phyloP scores from a whole-genome alignment of 805 yeast genomes.

The Saccharomycopsis vini region DNA sequence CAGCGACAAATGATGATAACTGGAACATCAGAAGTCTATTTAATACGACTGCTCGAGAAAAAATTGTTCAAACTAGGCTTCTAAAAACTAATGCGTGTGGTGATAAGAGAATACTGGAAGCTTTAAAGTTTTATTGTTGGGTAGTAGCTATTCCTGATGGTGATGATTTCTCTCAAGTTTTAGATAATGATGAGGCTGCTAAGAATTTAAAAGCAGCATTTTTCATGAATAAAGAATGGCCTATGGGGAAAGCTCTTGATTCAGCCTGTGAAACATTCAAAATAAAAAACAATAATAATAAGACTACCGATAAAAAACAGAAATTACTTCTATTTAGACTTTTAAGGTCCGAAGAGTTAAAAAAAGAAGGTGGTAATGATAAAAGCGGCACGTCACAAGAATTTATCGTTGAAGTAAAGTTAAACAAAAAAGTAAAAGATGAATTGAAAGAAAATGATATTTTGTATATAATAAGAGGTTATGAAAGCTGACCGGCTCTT shows the following conservation, averaged over 20 bases:
- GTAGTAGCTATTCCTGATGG: slow-evolving; percentile 13
- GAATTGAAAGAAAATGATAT: no score
- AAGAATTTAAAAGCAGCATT: slow-evolving; percentile 27
- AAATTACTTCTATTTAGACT: slow-evolving; percentile 40
- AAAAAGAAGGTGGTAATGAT: no score
- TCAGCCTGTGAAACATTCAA: slow-evolving; percentile 38
- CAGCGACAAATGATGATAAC: background rate
- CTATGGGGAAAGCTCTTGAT: slow-evolving; percentile 51
- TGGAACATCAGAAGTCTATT: background rate
- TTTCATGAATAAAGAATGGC: slow-evolving; percentile 48
- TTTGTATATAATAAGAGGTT: slow-evolving; percentile 49
- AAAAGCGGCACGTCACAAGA: no score
- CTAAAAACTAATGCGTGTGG: slow-evolving; percentile 45
- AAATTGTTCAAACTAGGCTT: slow-evolving; percentile 28
- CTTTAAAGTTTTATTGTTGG: slow-evolving; percentile 44
- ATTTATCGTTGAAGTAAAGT: no score
- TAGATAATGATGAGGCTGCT: background rate
- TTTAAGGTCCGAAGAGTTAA: slow-evolving; percentile 26
- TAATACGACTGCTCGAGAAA: background rate
- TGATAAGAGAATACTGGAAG: slow-evolving; percentile 33
- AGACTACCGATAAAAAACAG: slow-evolving; percentile 32
- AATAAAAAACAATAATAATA: slow-evolving; percentile 42
- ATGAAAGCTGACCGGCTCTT: no score
- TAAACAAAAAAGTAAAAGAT: no score
- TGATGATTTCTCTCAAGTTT: background rate